phyloP scores from a whole-genome alignment of 176 grass and related monocot species.

The Carex pumila region DNA sequence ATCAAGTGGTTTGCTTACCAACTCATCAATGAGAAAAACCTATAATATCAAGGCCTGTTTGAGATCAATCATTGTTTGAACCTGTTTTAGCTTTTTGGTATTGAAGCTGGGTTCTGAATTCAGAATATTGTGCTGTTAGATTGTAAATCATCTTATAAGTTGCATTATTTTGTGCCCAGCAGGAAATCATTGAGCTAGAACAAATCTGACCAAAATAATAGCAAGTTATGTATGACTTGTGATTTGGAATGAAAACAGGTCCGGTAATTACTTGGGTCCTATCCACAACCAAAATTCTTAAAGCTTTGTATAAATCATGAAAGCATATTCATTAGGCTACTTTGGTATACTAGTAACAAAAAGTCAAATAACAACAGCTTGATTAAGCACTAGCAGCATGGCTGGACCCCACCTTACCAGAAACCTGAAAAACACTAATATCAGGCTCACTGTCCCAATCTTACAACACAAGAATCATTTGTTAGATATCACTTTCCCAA shows the following conservation, averaged over 20 bases:
- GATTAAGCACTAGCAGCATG: neutral
- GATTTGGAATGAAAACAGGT: neutral
- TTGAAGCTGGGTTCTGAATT: neutral
- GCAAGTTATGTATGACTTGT: neutral
- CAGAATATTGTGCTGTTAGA: neutral
- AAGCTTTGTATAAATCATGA: neutral
- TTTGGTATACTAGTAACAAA: neutral
- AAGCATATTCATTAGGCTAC: neutral
- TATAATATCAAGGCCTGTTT: neutral
- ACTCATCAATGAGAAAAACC: conserved; percentile 7
- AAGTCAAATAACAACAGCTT: neutral
- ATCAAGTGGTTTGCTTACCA: neutral
- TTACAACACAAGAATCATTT: conserved; percentile 1
- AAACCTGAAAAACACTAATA: neutral
- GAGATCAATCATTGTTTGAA: neutral
- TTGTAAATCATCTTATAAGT: neutral
- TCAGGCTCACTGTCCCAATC: neutral
- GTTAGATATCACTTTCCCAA: conserved; percentile 12
- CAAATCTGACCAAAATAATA: neutral
- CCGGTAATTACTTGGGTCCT: neutral
- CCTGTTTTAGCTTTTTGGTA: neutral
- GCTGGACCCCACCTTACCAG: neutral
- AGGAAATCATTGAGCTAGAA: neutral
- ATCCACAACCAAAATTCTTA: neutral
- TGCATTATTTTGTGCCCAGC: neutral